Conservation (phyloP, 805 yeast genomes). For the Ogataea salicorniae region DNA sequence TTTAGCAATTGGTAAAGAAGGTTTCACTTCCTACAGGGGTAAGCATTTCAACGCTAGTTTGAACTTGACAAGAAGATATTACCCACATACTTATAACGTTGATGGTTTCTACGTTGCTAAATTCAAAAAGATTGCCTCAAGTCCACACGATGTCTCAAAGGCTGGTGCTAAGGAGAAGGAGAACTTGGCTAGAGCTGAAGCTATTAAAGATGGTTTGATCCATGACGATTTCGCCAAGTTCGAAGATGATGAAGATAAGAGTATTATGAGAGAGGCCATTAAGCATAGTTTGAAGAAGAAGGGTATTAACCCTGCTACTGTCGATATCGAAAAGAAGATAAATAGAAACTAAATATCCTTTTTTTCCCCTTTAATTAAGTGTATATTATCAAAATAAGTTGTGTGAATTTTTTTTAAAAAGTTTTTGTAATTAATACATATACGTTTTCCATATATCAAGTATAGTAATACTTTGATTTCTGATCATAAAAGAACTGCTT, state of each 20-base stretch:
- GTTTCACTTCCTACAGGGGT: conserved; percentile 90
- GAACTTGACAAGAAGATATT: conserved; percentile 85
- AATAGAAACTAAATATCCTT: conserved; percentile 5
- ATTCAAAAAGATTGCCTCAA: conserved; percentile 83
- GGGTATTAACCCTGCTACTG: conserved; percentile 63
- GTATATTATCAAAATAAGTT: conserved; percentile 2
- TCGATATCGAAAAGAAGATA: conserved; percentile 26
- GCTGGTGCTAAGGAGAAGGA: conserved; percentile 90
- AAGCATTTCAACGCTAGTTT: conserved; percentile 78
- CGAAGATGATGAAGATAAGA: conserved; percentile 69
- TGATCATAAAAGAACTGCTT: too few relatives aligned
- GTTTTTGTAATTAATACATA: too few relatives aligned
- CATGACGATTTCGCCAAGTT: conserved; percentile 83
- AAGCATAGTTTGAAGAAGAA: conserved; percentile 60
- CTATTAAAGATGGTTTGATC: conserved; percentile 70
- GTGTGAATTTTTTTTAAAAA: too few relatives aligned
- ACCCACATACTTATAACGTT: conserved; percentile 97
- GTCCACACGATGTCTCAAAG: conserved; percentile 78
- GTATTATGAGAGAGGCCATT: conserved; percentile 63
- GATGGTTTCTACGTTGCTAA: conserved; percentile 98
- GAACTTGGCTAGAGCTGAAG: conserved; percentile 72
- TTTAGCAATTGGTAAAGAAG: conserved; percentile 90
- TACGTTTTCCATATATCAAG: too few relatives aligned
- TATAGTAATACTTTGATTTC: not conserved
- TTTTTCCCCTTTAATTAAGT: not conserved